phyloP scores from a whole-genome alignment of 805 yeast species.

The Candida broadrunensis region DNA sequence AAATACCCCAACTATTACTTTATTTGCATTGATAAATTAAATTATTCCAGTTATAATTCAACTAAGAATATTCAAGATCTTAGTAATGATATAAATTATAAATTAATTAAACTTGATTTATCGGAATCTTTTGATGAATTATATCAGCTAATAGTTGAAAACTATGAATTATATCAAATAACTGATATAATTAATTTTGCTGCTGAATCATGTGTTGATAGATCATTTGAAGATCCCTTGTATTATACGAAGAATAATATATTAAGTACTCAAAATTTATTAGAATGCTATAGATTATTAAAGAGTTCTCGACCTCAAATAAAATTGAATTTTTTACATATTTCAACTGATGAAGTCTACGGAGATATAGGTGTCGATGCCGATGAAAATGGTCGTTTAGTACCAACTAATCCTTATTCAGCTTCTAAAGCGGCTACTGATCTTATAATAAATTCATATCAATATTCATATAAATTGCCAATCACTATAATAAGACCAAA shows the following conservation, averaged over 20 bases:
- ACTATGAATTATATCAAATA: slow-evolving; percentile 8
- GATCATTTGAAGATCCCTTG: slow-evolving; percentile 44
- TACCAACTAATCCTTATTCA: slow-evolving; percentile 56
- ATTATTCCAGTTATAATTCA: slow-evolving; percentile 40
- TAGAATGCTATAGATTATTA: slow-evolving; percentile 35
- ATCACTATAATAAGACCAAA: slow-evolving; percentile 44
- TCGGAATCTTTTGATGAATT: slow-evolving; percentile 21
- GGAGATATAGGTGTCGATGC: slow-evolving; percentile 37
- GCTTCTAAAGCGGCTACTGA: slow-evolving; percentile 57
- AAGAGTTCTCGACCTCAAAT: slow-evolving; percentile 2
- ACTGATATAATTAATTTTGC: slow-evolving; percentile 47
- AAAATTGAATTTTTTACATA: slow-evolving; percentile 34
- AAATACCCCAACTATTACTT: slow-evolving; percentile 28
- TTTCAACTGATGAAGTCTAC: slow-evolving; percentile 61
- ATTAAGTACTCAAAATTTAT: slow-evolving; percentile 43
- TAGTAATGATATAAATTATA: slow-evolving; percentile 14
- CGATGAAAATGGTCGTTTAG: slow-evolving; percentile 34
- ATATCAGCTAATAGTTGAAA: slow-evolving; percentile 8
- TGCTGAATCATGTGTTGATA: slow-evolving; percentile 56
- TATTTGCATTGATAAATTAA: slow-evolving; percentile 45
- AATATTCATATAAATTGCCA: slow-evolving; percentile 41
- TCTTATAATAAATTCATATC: slow-evolving; percentile 44
- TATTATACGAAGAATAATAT: slow-evolving; percentile 45
- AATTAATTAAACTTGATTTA: slow-evolving; percentile 33
- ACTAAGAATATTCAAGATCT: slow-evolving; percentile 17